Conservation (phyloP, 208 protist genomes). For the Wallacemonas sp. region DNA sequence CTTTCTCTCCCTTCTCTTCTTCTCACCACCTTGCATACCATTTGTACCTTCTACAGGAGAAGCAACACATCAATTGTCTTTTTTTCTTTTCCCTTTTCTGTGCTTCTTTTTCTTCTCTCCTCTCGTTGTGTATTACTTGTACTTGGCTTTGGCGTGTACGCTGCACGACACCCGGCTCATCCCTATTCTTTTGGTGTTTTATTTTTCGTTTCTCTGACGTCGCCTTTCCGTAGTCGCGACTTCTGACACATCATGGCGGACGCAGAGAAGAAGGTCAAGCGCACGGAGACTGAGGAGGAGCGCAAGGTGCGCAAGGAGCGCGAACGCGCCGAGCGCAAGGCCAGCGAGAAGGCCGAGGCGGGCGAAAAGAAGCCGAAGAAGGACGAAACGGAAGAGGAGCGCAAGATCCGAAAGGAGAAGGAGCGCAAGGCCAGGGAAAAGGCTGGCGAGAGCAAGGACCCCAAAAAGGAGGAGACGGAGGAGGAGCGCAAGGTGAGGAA, state of each 20-base stretch:
- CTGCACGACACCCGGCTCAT: not conserved
- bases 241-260: slow-evolving; percentile 4
- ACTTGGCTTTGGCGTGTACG: not conserved
- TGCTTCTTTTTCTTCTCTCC: not conserved
- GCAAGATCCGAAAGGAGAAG: slow-evolving; percentile 28
- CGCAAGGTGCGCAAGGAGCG: slow-evolving; percentile 64
- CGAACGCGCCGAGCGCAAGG: slow-evolving; percentile 40
- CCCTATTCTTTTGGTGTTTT: no score
- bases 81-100: slow-evolving; percentile 16
- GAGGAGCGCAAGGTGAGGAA: slow-evolving; percentile 72
- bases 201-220: not conserved
- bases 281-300: slow-evolving; percentile 77
- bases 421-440: slow-evolving; percentile 39
- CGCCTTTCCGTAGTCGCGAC: not conserved
- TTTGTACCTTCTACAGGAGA: not conserved
- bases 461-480: slow-evolving; percentile 47
- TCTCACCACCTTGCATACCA: not conserved
- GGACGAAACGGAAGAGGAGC: slow-evolving; percentile 37
- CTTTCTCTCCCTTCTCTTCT: not conserved
- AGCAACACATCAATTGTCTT: not conserved
- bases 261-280: slow-evolving; percentile 23
- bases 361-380: slow-evolving; percentile 24
- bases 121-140: not conserved
- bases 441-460: slow-evolving; percentile 1
- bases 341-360: slow-evolving; percentile 12